Base-by-base conservation (phyloP, 202 grass and related monocot species). In the Musa balbisiana region DNA sequence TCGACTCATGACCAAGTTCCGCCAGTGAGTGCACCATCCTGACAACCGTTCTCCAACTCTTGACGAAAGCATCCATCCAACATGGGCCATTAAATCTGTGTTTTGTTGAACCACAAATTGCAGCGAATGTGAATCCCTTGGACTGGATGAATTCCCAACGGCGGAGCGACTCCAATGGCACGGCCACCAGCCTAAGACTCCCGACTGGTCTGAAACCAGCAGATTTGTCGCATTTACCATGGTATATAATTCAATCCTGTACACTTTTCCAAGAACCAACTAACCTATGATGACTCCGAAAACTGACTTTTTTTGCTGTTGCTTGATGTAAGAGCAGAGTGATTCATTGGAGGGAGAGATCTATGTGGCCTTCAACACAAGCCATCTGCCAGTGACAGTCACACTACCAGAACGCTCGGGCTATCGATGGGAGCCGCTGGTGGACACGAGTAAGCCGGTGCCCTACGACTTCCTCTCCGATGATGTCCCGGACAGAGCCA, bases 301-400 rank as follows among this genome's bases (percentile, higher is more conserved):
- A 51, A 62, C 63, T 53, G 0, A 1, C 54, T 65, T 10, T 8
- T 66, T 17, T 77, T 26, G 33, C 33, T 43, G 4, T 67, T 65
- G 52, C 13, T 14, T 68, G 56, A 24, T 50, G 49, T 55, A 43
- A 43, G 26, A 53, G 59, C 90, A 98, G 91, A 88, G 73, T 49
- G 91, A 92, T 59, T 76, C 72, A 79, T 72, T 51, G 49, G 76
- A 87, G 78, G 81, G 81, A 6, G 91, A 98, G 77, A 90, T 98
- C 68, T 98, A 92, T 3, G 95, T 98, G 62, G 95, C 88, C 22
- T 94, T 98, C 91, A 92, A 94, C 78, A 53, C 88, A 62, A 92
- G 89, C 82, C 95, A 98, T 78, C 69, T 92, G 51, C 77, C 91
- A 0, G 83, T 81, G 17, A 78, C 77, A 0, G 83, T 92, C 1